Evolutionary conservation across 2,329 filamentous ascomycete species (phyloP).

Genomic region (Ophiocordyceps australis): DNA sequence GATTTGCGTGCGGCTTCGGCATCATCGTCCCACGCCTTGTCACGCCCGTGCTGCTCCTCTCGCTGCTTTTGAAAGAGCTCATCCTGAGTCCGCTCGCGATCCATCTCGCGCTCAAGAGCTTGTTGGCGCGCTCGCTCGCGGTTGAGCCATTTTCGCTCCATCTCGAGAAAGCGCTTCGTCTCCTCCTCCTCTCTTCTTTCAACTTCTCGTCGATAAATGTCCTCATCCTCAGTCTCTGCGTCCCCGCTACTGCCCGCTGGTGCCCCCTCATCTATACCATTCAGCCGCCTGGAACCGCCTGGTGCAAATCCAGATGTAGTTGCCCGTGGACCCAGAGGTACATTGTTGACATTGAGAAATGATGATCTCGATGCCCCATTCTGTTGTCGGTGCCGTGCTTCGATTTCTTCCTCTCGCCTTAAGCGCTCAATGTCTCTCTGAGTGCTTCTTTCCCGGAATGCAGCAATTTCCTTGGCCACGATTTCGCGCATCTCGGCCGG

Average conservation of each 20-base stretch:
- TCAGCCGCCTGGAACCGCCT: slow-evolving; percentile 45
- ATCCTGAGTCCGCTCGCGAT: slow-evolving; percentile 60
- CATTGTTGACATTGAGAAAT: slow-evolving; percentile 37
- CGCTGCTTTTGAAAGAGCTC: slow-evolving; percentile 46
- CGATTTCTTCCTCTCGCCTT: slow-evolving; percentile 78
- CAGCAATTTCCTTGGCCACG: slow-evolving; percentile 82
- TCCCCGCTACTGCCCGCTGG: no score
- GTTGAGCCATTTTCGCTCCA: slow-evolving; percentile 81
- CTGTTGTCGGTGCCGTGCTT: slow-evolving; percentile 63
- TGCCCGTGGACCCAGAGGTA: slow-evolving; percentile 14
- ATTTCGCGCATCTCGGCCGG: slow-evolving; percentile 92
- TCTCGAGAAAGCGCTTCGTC: slow-evolving; percentile 67
- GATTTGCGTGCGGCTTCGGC: slow-evolving; percentile 54
- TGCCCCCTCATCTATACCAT: slow-evolving; percentile 58
- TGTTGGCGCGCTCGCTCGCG: slow-evolving; percentile 70
- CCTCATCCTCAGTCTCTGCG: slow-evolving; percentile 71
- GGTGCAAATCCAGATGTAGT: slow-evolving; percentile 42
- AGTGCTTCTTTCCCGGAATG: slow-evolving; percentile 83
- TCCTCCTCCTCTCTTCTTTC: slow-evolving; percentile 57
- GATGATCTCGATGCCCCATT: slow-evolving; percentile 35
- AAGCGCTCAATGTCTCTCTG: slow-evolving; percentile 77
- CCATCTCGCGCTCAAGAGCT: slow-evolving; percentile 70
- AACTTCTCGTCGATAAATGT: slow-evolving; percentile 56
- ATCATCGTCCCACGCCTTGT: slow-evolving; percentile 75
- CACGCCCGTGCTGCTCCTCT: slow-evolving; percentile 46